Evolutionary conservation across 139 green algal genomes (phyloP).

Genomic region (Tetradesmus lagerheimii): DNA sequence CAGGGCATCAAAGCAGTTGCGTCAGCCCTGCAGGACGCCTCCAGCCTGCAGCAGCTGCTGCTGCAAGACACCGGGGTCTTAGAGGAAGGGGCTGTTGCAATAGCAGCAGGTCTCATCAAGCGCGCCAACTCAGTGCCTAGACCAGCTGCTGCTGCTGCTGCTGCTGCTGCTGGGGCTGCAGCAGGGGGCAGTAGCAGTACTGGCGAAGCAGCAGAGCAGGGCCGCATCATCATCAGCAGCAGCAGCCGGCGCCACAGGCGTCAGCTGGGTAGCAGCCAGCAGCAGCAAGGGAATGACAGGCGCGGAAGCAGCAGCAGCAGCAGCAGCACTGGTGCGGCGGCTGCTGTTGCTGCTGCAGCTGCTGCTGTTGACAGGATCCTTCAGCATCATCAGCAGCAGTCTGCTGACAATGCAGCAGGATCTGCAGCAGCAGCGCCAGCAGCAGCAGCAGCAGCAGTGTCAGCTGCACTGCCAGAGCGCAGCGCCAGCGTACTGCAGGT

Average conservation of each 20-base stretch:
- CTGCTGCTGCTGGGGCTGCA: background rate
- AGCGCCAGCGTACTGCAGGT: background rate
- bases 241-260: background rate
- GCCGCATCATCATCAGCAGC: background rate
- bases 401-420: background rate
- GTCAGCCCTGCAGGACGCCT: constrained; percentile 15
- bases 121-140: background rate
- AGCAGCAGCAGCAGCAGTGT: background rate
- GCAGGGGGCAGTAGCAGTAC: background rate
- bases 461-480: background rate
- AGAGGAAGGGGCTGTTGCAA: background rate
- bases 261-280: background rate
- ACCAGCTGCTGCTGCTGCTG: background rate
- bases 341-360: background rate
- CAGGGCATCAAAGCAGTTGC: constrained; percentile 21
- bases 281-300: background rate
- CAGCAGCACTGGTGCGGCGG: background rate
- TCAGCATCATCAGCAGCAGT: background rate
- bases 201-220: background rate
- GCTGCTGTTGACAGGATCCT: background rate
- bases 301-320: background rate
- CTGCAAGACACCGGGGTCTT: constrained; percentile 5
- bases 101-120: constrained; percentile 12
- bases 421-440: background rate
- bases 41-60: constrained; percentile 30